Evolutionary conservation across 1,139 yeast genomes (phyloP), one percentile per base, ranked within the genome.

Genomic region (Candida tetrigidarum): DNA sequence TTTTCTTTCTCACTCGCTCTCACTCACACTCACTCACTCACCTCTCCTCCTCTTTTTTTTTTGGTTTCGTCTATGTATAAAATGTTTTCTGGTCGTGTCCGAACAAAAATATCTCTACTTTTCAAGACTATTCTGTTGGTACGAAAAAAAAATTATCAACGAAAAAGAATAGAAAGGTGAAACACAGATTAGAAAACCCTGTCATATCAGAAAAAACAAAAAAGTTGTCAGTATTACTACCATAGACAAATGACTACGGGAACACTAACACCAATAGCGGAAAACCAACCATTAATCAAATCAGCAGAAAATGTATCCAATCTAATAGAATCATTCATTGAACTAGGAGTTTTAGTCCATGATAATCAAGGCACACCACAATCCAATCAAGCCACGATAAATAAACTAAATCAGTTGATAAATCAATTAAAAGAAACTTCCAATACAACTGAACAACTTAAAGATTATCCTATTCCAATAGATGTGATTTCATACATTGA

Each of bases 261-360:
- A 28, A 28, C 40, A n/a, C 14, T 28, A 37, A 18, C 32, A 22
- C 51, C 52, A 7, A 55, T 49, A 4, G 48, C 58, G 5, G 71
- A 63, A 14, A 68, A 74, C 50, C 64, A 61, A 46, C 80, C 84
- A 10, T 62, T 85, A 29, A 70, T 70, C 0, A 60, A 71, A 22
- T 66, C 84, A 0, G 82, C 83, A 37, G 81, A 79, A 16, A 84
- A 86, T 55, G 71, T 92, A 3, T 83, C 83, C 50, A 77, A 80
- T 37, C 69, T 90, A 16, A 83, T 92, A n/a, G 97, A 92, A 62
- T 83, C 93, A 5, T 81, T 91, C 48, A 83, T 91, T 11, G 97
- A 92, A 60, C 71, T 92, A 28, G 97, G 97, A 2, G 92, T 93
- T 11, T 80, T 92, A 45, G 93, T 91, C 2, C 96, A 93, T 63